Conservation (phyloP, 371 early-diverging fungal species). For the Chytridium lagenaria region DNA sequence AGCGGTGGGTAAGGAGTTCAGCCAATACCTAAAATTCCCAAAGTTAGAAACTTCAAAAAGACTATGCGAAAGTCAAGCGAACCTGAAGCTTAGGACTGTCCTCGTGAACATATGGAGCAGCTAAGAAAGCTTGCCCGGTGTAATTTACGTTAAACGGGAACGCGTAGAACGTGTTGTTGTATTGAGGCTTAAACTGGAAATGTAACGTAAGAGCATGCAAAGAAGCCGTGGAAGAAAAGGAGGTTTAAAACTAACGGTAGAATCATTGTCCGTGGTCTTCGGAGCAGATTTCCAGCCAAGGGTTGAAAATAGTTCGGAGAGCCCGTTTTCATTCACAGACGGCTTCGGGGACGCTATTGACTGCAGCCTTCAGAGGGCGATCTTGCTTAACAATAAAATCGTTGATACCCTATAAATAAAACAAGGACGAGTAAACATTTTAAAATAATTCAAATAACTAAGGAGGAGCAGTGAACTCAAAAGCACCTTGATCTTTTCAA, state of each 20-base stretch:
- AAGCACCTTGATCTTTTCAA: constrained; percentile 63
- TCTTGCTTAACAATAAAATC: constrained; percentile 5
- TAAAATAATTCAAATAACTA: not conserved
- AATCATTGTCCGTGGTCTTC: too few relatives aligned
- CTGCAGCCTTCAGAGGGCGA: constrained; percentile 28
- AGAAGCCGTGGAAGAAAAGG: too few relatives aligned
- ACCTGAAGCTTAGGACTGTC: constrained; percentile 79
- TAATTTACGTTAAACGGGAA: constrained; percentile 89
- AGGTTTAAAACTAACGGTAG: too few relatives aligned
- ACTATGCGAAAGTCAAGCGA: too few relatives aligned
- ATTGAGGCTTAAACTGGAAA: constrained; percentile 27
- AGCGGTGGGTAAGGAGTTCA: constrained; percentile 81
- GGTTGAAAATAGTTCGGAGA: constrained; percentile 11
- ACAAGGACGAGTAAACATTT: not conserved
- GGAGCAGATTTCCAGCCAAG: constrained; percentile 23
- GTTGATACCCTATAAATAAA: constrained; percentile 22
- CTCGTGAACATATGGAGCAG: constrained; percentile 82
- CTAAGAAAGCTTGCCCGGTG: constrained; percentile 71
- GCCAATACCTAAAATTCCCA: constrained; percentile 67
- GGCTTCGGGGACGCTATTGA: constrained; percentile 20
- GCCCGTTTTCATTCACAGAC: constrained; percentile 19
- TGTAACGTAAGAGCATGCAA: too few relatives aligned
- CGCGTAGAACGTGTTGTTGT: constrained; percentile 54
- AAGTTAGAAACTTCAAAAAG: too few relatives aligned
- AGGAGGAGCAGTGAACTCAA: not conserved